Percentiles rank a stretch among this genome's conserved stretches.
phyloP scores from a whole-genome alignment of 768 basidiomycete genomes.

The Clitopilus hobsonii region DNA sequence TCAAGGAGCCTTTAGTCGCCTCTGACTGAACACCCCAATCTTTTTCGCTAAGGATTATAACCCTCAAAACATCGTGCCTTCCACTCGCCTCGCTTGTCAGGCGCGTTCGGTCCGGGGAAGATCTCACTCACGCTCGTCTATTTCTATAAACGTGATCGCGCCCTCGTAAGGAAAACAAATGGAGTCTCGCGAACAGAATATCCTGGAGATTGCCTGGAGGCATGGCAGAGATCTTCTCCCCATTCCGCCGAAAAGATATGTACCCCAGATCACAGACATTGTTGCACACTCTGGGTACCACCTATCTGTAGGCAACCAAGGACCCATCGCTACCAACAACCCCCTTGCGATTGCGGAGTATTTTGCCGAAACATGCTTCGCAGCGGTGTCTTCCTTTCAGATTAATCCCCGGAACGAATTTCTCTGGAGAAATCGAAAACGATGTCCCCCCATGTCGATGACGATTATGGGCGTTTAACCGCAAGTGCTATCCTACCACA shows the following conservation, averaged over 20 bases:
- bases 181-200: conserved; percentile 1
- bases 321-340: neutral
- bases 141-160: conserved; percentile 1
- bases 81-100: neutral
- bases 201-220: conserved; percentile 1
- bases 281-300: neutral
- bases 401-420: neutral
- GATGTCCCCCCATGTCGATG: neutral
- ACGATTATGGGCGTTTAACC: neutral
- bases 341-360: conserved; percentile 1
- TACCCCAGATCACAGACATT: neutral
- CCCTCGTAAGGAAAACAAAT: neutral
- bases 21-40: neutral
- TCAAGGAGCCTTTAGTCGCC: conserved; percentile 1
- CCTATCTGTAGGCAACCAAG: neutral
- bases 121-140: neutral
- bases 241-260: neutral
- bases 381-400: neutral
- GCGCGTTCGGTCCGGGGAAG: neutral
- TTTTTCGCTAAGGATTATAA: neutral
- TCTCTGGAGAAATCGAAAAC: neutral
- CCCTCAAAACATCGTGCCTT: neutral
- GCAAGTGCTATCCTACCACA: neutral
- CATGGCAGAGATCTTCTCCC: neutral
- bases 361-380: neutral